phyloP scores from a whole-genome alignment of 2,329 filamentous ascomycete genomes.

The Botrytis aclada region DNA sequence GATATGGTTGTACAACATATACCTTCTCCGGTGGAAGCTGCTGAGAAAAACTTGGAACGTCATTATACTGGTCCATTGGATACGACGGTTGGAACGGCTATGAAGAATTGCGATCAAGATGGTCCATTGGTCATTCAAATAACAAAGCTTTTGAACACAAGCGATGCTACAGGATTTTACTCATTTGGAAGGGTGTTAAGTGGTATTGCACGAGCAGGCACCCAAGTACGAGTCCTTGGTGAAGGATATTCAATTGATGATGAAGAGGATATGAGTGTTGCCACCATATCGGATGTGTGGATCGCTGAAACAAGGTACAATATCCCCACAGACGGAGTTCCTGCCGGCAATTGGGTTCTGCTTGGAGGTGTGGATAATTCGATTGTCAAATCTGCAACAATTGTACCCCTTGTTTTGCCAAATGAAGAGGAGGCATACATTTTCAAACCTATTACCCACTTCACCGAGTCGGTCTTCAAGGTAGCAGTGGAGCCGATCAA shows the following conservation, averaged over 20 bases:
- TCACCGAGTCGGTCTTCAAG: slow-evolving; percentile 97
- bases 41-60: slow-evolving; percentile 71
- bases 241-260: slow-evolving; percentile 96
- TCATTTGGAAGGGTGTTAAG: slow-evolving; percentile 91
- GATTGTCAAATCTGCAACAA: slow-evolving; percentile 94
- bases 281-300: slow-evolving; percentile 80
- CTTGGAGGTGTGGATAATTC: slow-evolving; percentile 93
- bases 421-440: slow-evolving; percentile 93
- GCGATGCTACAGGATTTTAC: slow-evolving; percentile 87
- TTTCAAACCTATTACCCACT: slow-evolving; percentile 88
- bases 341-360: slow-evolving; percentile 91
- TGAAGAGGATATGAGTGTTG: slow-evolving; percentile 92
- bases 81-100: slow-evolving; percentile 73
- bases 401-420: slow-evolving; percentile 75
- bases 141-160: slow-evolving; percentile 87
- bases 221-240: slow-evolving; percentile 84
- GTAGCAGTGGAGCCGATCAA: slow-evolving; percentile 98
- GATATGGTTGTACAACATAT: slow-evolving; percentile 92
- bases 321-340: slow-evolving; percentile 84
- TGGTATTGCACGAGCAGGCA: slow-evolving; percentile 77
- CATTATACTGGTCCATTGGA: slow-evolving; percentile 93
- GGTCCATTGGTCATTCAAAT: slow-evolving; percentile 89
- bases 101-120: slow-evolving; percentile 80
- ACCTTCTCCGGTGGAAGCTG: slow-evolving; percentile 79
- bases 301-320: slow-evolving; percentile 93